phyloP scores from a whole-genome alignment of 1,139 yeast species.

The Wickerhamomyces sp. region DNA sequence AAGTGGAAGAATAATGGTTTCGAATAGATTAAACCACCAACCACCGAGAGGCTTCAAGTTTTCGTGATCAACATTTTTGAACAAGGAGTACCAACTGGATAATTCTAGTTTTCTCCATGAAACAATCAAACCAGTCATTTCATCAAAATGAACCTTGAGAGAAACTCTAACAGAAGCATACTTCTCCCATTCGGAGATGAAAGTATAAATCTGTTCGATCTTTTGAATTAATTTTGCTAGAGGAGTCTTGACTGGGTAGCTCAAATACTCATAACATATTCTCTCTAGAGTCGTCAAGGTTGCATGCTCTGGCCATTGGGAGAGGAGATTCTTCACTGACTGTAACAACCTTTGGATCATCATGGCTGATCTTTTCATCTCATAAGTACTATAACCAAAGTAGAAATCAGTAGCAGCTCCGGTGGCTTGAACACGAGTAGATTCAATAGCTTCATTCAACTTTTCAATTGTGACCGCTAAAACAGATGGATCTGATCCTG shows the following conservation, averaged over 20 bases:
- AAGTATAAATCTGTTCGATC: slow-evolving; percentile 80
- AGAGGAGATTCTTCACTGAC: slow-evolving; percentile 44
- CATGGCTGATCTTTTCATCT: slow-evolving; percentile 54
- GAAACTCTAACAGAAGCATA: slow-evolving; percentile 82
- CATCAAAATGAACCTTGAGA: slow-evolving; percentile 48
- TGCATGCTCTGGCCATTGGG: slow-evolving; percentile 94
- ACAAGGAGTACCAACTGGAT: slow-evolving; percentile 77
- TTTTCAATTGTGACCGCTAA: slow-evolving; percentile 41
- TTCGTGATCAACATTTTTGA: slow-evolving; percentile 57
- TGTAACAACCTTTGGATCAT: slow-evolving; percentile 45
- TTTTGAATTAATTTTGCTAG: slow-evolving; percentile 75
- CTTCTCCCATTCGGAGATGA: slow-evolving; percentile 88
- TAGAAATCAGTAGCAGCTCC: slow-evolving; percentile 53
- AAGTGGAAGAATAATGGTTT: slow-evolving; percentile 56
- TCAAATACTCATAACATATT: slow-evolving; percentile 64
- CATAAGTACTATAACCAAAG: slow-evolving; percentile 55
- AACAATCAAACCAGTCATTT: slow-evolving; percentile 65
- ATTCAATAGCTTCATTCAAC: slow-evolving; percentile 29
- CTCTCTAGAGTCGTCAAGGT: slow-evolving; percentile 65
- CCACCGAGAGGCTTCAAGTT: slow-evolving; percentile 54
- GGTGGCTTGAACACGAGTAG: slow-evolving; percentile 20
- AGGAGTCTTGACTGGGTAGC: slow-evolving; percentile 62
- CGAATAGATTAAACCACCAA: slow-evolving; percentile 93
- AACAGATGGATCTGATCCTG: slow-evolving; percentile 30
- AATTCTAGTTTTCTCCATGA: slow-evolving; percentile 89